Percentiles rank a stretch among this genome's conserved stretches.
Conservation (phyloP, 2,329 filamentous ascomycete genomes). For the Neopestalotiopsis clavispora region DNA sequence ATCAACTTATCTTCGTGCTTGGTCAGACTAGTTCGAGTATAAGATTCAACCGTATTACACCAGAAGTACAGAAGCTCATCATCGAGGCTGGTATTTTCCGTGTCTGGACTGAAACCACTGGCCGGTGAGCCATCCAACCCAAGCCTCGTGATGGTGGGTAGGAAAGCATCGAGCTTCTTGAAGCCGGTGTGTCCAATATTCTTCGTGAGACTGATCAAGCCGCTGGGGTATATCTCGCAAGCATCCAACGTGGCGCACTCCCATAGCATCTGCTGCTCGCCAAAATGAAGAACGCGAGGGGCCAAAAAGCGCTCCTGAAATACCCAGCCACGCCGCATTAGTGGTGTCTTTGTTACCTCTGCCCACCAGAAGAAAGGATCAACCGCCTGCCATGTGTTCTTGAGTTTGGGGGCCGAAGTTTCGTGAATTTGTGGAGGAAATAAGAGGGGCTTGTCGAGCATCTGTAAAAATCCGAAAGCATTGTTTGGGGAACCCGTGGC, state of each 20-base stretch:
- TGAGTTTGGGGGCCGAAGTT: not conserved
- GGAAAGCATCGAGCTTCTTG: constrained; percentile 3
- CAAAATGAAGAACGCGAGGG: constrained; percentile 6
- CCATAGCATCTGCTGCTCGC: constrained; percentile 5
- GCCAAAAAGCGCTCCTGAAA: constrained; percentile 7
- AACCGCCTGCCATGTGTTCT: not conserved
- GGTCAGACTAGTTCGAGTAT: constrained; percentile 14
- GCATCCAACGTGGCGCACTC: constrained; percentile 17
- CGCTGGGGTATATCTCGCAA: constrained; percentile 11
- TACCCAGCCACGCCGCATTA: constrained; percentile 6
- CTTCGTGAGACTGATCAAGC: not conserved
- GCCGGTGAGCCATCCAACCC: not conserved
- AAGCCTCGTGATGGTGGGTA: not conserved
- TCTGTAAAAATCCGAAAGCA: not conserved
- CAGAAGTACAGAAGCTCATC: constrained; percentile 10
- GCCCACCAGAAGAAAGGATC: constrained; percentile 18
- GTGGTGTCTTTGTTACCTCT: constrained; percentile 8
- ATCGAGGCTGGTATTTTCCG: too few relatives aligned
- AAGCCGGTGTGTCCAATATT: constrained; percentile 13
- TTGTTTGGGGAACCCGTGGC: not conserved
- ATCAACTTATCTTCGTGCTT: constrained; percentile 9
- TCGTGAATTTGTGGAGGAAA: not conserved
- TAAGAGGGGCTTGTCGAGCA: not conserved
- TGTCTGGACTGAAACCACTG: too few relatives aligned
- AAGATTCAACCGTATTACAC: constrained; percentile 12